These are phyloP conservation scores for Ilex paraguariensis DNA, from an alignment of 305 asterid genomes.

Conservation along the genomic window DNA sequence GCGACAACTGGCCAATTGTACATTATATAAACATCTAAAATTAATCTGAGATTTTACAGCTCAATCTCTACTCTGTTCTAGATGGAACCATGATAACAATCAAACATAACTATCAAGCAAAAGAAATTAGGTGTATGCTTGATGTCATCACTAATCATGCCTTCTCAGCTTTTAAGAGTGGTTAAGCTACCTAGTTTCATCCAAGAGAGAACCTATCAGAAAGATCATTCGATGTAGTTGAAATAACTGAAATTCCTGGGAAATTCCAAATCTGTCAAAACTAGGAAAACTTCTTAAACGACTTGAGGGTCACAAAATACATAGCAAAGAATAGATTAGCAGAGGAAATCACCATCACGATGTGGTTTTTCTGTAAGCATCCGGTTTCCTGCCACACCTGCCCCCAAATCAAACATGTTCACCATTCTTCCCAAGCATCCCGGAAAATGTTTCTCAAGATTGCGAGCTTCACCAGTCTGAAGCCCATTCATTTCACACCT, in stretches of 20 bases:
- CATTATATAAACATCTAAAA: neutral
- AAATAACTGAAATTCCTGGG: too few relatives aligned
- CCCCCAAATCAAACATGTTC: constrained; percentile 70
- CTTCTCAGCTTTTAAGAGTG: neutral
- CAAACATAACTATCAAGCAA: neutral
- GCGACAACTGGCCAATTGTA: neutral
- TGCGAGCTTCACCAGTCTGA: constrained; percentile 34
- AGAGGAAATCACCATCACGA: constrained; percentile 44
- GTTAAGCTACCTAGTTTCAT: neutral
- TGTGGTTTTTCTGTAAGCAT: constrained; percentile 75
- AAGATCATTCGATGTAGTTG: neutral
- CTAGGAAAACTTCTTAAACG: neutral
- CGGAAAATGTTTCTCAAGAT: constrained; percentile 54
- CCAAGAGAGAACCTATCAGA: neutral
- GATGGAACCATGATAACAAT: neutral
- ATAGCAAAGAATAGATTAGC: constrained; percentile 6
- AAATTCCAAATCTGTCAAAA: neutral
- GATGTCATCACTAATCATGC: neutral
- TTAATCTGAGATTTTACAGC: neutral
- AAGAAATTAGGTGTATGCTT: neutral
- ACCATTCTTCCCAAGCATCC: constrained; percentile 95
- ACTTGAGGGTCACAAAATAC: neutral
- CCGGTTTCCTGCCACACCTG: constrained; percentile 53
- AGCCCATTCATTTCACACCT: constrained; percentile 70
- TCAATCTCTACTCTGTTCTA: neutral